Evolutionary conservation across 805 yeast genomes (phyloP), one percentile per base, ranked within the genome.

Genomic region (Wickerhamiella occidentalis): DNA sequence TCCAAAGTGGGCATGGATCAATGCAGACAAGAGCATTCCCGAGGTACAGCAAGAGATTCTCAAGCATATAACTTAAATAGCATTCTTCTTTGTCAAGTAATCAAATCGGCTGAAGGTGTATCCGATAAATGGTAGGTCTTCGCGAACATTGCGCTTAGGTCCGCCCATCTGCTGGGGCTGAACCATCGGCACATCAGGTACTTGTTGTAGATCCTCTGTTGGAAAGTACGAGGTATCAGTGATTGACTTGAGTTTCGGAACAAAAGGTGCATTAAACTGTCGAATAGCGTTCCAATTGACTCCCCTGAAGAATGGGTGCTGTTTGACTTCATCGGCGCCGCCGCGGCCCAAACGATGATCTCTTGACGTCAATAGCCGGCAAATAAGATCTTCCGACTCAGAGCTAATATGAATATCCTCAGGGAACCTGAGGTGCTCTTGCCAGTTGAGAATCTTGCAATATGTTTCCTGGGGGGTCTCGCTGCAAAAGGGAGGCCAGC

Each of bases 191-290:
- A 85, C 79, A 60, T 88, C 96, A 1, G 97, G 95, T 47, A 90
- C 87, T 60, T 85, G 85, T 64, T 90, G 96, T 60, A 90, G 72
- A 62, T 90, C 98, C 64, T 90, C 97, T 1, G 95, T 86, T 38
- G 98, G 97, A 86, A 92, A 92, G 71, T 90, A 90, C 58, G 96
- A 75, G 0, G 98, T 92, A 65, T 92, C 98, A 5, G 97, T 90
- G 53, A 90, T 82, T 11, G 94, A 82, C 57, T 87, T 78, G 61
- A 92, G 74, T 61, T 86, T 84, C 22, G 98, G 95, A 56, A 92
- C 83, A 60, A 87, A 87, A 19, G 96, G 96, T 2, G 96, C 96
- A 57, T 81, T 86, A 51, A 86, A 94, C 51, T 78, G 80, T 51
- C 96, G 71, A 51, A 87, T 87, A 15, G 85, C 78, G 48, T 80